Evolutionary conservation across 2,329 filamentous ascomycete species (phyloP), one percentile per base, ranked within the genome.

Genomic region (Cyphellophora europaea): DNA sequence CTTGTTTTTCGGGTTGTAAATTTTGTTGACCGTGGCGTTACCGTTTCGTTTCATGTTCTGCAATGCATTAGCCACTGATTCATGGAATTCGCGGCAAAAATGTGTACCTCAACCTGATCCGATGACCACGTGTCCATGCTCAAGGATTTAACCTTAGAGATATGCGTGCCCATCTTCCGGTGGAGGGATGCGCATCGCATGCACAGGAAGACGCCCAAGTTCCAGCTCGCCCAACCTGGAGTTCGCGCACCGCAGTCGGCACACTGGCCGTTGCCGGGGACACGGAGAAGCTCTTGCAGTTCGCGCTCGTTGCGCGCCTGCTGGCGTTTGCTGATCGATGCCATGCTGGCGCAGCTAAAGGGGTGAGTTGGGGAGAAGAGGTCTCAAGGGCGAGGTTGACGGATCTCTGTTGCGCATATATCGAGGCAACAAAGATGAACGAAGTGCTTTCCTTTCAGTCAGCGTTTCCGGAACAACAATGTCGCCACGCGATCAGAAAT

Each of bases 221-320:
- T 95, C 88, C 88, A 95, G 66, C 86, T 93, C 59, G 88, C 87
- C 88, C 88, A 95, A 66, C 79, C 86, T 77, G 91, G 91, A 62
- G 95, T 96, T 58, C 79, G 78, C 42, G 86, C 80, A 55, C 79
- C 74, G 64, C 91, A 98, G 63, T 98, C 91, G 45, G 91, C 91
- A 66, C 91, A 98, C 53, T 77, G 69, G 57, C 91, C 87, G 66
- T 98, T 98, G 40, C 91, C 91, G 6, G 87, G 75, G 6, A 93
- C 71, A 48, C 82, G 82, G 48, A 96, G 80, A 44, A 98, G 74
- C 31, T 96, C 89, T 55, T 95, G 86, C 48, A 98, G 71, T 37
- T 77, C 69, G 57, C 85, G 85, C 68, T 98, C 91, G 62, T 98
- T 95, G 63, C 91, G 88, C 69, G 83, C 86, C 72, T 95, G 89